Evolutionary conservation across 441 rosid species (phyloP).

Genomic region (Oxalis stricta): DNA sequence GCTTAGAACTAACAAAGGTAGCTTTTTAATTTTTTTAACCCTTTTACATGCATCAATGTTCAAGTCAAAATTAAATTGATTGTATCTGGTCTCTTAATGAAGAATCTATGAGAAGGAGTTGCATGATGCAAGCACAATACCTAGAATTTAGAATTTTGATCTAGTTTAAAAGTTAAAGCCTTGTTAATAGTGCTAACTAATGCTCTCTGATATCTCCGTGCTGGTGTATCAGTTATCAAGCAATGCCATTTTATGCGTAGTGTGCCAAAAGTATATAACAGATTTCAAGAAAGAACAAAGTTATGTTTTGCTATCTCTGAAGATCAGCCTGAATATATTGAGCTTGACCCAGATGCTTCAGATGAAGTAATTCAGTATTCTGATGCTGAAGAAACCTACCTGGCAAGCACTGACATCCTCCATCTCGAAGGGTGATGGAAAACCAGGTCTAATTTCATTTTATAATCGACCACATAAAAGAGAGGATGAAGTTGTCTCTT

Average conservation of each 20-base stretch:
- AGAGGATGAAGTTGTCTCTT: slow-evolving; percentile 17
- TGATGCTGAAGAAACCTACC: slow-evolving; percentile 22
- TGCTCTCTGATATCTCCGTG: slow-evolving; percentile 13
- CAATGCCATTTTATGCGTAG: slow-evolving; percentile 14
- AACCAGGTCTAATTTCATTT: slow-evolving; percentile 71
- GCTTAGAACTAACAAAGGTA: slow-evolving; percentile 37
- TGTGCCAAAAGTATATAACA: slow-evolving; percentile 19
- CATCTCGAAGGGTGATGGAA: slow-evolving; percentile 41
- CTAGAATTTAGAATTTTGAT: slow-evolving; percentile 3
- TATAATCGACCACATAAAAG: slow-evolving; percentile 42
- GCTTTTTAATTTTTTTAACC: slow-evolving; percentile 1
- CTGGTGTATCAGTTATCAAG: slow-evolving; percentile 18
- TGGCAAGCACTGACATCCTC: slow-evolving; percentile 18
- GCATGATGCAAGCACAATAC: background rate
- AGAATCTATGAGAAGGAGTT: background rate
- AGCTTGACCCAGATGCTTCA: slow-evolving; percentile 15
- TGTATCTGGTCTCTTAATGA: background rate
- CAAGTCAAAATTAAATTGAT: background rate
- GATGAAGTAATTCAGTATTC: slow-evolving; percentile 21
- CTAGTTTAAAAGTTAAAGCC: background rate
- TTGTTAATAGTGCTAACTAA: background rate
- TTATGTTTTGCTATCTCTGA: slow-evolving; percentile 24
- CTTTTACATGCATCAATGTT: background rate
- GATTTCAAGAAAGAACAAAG: slow-evolving; percentile 19
- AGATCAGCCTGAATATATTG: slow-evolving; percentile 29